Conservation (phyloP, 345 rosid genomes). For the Linum tenue region DNA sequence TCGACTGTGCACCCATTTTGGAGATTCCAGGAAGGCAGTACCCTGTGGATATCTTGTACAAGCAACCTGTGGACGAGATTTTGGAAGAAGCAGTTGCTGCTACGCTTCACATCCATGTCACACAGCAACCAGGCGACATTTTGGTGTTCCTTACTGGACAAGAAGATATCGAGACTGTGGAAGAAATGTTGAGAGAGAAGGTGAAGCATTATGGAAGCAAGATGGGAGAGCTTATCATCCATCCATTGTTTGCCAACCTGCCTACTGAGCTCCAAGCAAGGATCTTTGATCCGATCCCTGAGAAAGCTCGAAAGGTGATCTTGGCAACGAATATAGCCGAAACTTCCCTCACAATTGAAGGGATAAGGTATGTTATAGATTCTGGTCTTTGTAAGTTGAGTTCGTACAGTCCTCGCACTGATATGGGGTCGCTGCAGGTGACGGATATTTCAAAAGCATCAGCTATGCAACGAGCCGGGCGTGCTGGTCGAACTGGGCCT, state of each 20-base stretch:
- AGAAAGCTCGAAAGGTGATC: background rate
- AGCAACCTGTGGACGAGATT: background rate
- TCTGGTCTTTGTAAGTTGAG: background rate
- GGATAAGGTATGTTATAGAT: slow-evolving; percentile 1
- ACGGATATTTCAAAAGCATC: background rate
- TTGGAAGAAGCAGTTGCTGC: background rate
- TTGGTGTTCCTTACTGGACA: slow-evolving; percentile 2
- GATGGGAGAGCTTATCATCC: background rate
- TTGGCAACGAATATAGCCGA: slow-evolving; percentile 4
- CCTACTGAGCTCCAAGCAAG: background rate
- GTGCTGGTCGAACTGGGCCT: slow-evolving; percentile 5
- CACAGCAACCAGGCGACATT: background rate
- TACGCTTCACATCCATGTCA: background rate
- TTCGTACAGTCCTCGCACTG: background rate
- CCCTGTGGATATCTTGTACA: background rate
- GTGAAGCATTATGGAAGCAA: background rate
- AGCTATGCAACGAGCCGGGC: background rate
- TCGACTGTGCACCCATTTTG: background rate
- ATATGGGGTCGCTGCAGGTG: background rate
- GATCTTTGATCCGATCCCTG: background rate
- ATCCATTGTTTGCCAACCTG: background rate
- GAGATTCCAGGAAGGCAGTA: background rate
- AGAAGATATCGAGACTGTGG: slow-evolving; percentile 1
- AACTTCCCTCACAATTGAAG: slow-evolving; percentile 4
- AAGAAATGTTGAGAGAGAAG: background rate